Conservation (phyloP, 768 basidiomycete species). For the Crucibulum laeve region DNA sequence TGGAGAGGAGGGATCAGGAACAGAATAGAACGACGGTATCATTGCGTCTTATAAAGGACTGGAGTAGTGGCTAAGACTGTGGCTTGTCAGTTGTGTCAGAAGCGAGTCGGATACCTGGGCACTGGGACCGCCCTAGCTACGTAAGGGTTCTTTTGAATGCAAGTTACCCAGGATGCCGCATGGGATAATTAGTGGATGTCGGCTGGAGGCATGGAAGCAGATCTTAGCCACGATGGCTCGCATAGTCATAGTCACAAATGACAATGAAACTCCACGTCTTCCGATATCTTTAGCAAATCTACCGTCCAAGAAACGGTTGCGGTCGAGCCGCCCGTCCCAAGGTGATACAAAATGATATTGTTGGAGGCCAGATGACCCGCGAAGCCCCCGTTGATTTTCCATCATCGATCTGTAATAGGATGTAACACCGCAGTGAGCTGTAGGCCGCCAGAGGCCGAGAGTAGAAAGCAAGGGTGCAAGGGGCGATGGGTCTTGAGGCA, state of each 20-base stretch:
- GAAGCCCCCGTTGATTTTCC: too few species aligned
- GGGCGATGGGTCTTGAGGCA: too few species aligned
- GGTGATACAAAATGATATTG: too few species aligned
- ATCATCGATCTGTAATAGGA: too few species aligned
- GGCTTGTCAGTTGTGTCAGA: slow-evolving; percentile 8
- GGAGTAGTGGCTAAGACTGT: slow-evolving; percentile 15
- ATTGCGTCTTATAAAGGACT: slow-evolving; percentile 22
- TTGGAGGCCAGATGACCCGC: too few species aligned
- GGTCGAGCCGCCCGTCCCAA: background rate
- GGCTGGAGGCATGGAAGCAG: slow-evolving; percentile 9
- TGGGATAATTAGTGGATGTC: slow-evolving; percentile 11
- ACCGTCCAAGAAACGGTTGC: background rate
- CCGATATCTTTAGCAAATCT: slow-evolving; percentile 9
- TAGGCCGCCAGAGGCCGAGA: too few species aligned
- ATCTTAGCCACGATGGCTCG: slow-evolving; percentile 6
- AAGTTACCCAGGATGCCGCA: slow-evolving; percentile 13
- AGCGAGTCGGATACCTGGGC: slow-evolving; percentile 19
- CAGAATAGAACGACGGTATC: slow-evolving; percentile 9
- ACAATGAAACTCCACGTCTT: slow-evolving; percentile 11
- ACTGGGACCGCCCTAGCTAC: slow-evolving; percentile 22
- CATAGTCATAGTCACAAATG: slow-evolving; percentile 1
- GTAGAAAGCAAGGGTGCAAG: too few species aligned
- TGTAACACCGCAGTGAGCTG: too few species aligned
- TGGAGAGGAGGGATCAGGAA: slow-evolving; percentile 6
- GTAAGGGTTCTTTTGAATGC: slow-evolving; percentile 17